These are phyloP conservation scores for Nakaseomyces glabratus DNA, from an alignment of 1,139 yeast species.

Conservation along the genomic window DNA sequence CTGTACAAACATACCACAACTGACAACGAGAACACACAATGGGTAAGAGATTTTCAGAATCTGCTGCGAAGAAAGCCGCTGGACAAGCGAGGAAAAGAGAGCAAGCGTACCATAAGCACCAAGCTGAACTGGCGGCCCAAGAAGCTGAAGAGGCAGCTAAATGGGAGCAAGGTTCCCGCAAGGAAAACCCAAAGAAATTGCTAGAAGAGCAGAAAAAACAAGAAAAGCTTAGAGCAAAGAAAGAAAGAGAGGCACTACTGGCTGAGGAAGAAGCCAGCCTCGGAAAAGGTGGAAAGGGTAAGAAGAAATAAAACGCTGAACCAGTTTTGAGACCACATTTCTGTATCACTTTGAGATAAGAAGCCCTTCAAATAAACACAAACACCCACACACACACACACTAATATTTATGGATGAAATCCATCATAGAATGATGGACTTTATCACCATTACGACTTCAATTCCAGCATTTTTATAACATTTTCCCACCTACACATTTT, in stretches of 20 bases:
- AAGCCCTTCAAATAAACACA: no score
- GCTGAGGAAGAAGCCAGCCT: conserved; percentile 29
- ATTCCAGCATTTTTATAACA: no score
- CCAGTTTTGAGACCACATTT: no score
- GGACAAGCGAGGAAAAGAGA: conserved; percentile 30
- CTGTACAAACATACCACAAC: not conserved
- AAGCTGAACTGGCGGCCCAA: conserved; percentile 17
- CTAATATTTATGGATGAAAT: no score
- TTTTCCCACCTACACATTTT: no score
- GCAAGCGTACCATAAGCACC: conserved; percentile 25
- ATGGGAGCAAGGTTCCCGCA: conserved; percentile 34
- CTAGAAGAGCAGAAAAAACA: conserved; percentile 27
- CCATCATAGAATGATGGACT: no score
- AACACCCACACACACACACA: no score
- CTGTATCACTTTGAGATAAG: no score
- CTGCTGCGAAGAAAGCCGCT: conserved; percentile 30
- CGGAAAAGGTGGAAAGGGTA: conserved; percentile 21
- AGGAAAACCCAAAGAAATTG: conserved; percentile 21
- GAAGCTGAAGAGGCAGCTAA: conserved; percentile 29
- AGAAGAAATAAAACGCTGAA: no score
- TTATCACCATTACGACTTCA: no score
- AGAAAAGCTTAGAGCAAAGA: conserved; percentile 26
- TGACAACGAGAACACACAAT: conserved; percentile 11
- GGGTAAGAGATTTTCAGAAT: conserved; percentile 32
- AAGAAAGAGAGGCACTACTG: conserved; percentile 27